Base-by-base conservation (phyloP, 2,329 filamentous ascomycete genomes). In the Scedosporium apiospermum region DNA sequence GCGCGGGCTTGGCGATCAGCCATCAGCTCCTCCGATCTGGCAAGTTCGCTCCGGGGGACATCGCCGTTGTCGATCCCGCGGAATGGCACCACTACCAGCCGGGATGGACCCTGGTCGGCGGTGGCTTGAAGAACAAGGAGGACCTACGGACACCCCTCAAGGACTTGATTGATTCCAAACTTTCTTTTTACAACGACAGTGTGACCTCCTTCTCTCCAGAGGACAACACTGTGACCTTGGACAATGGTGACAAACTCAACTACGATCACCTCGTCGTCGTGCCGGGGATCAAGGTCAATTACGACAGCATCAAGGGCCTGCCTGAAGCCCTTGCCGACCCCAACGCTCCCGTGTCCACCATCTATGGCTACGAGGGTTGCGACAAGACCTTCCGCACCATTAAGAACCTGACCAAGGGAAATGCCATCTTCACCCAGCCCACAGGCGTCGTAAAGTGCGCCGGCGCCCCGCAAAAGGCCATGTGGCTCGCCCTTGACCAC, bases 61-160 rank as follows among this genome's bases (percentile, higher is more conserved):
- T 89, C 64, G 86, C 86, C 30, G 68, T 89, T 27, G 74, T 89
- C 53, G 86, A 89, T 65, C 86, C 86, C 0, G 79, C 86, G 0
- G 70, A 74, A 66, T 86, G 79, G 77, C 86, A 89, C 69, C 79
- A 89, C 73, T 89, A 88, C 70, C 86, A 89, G 71, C 85, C 86
- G 1, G 86, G 86, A 62, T 89, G 86, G 86, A 89, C 87, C 1
- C 76, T 89, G 1, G 86, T 88, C 2, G 86, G 86, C 53, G 85
- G 83, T 46, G 86, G 86, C 3, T 76, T 89, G 46, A 88, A 88
- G 72, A 80, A 76, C 57, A 86, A 85, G 69, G 76, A 86, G 65
- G 79, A 86, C 26, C 73, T 88, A 63, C 78, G 80, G 57, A 72
- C 74, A 63, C 80, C 80, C 1, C 69, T 88, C 46, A 67, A 74